Percentiles rank a stretch among this genome's conserved stretches.
Conservation (phyloP, 73 alveolate genomes). For the Blepharisma japonicum region DNA sequence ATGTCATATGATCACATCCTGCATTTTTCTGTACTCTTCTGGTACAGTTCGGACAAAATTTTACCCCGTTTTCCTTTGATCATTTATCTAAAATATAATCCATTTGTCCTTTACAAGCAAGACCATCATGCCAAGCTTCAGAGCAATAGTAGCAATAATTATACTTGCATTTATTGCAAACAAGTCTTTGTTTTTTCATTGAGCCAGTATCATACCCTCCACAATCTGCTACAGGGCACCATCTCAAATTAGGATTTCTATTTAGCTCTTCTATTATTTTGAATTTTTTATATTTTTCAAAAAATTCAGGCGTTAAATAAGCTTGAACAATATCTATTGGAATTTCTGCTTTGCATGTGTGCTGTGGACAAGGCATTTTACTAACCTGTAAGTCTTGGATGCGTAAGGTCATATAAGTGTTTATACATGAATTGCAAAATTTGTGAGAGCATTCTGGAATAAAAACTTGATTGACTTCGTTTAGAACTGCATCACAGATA, state of each 20-base stretch:
- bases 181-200: not conserved
- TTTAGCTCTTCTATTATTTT: not conserved
- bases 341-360: not conserved
- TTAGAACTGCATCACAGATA: no score
- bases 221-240: conserved; percentile 13
- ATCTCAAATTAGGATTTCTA: not conserved
- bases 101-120: not conserved
- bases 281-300: not conserved
- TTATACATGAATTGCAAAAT: not conserved
- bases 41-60: conserved; percentile 12
- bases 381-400: not conserved
- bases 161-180: not conserved
- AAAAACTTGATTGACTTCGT: no score
- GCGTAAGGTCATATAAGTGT: not conserved
- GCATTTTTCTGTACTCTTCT: not conserved
- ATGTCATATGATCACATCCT: conserved; percentile 14
- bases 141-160: conserved; percentile 4
- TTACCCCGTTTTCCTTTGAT: not conserved
- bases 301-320: not conserved
- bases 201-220: not conserved
- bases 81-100: conserved; percentile 4
- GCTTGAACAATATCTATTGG: not conserved
- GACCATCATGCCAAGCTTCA: conserved; percentile 1
- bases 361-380: not conserved
- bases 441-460: conserved; percentile 9